These are phyloP conservation scores for Ophidiomyces ophidiicola DNA, from an alignment of 2,329 filamentous ascomycete genomes.

Conservation along the genomic window DNA sequence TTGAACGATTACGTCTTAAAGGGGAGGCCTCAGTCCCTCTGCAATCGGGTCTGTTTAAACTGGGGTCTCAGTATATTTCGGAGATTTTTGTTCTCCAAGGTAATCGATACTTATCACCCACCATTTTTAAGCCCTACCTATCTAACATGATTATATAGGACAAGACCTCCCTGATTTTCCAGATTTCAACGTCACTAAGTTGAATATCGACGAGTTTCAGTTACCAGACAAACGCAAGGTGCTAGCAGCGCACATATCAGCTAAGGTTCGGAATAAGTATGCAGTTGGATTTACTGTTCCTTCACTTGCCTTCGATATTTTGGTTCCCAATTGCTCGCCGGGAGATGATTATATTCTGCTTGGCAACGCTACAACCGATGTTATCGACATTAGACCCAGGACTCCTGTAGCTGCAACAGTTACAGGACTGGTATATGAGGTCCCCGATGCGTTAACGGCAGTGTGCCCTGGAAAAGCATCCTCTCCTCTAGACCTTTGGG, in stretches of 20 bases:
- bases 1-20: slow-evolving; percentile 57
- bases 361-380: slow-evolving; percentile 59
- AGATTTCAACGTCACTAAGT: slow-evolving; percentile 64
- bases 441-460: slow-evolving; percentile 61
- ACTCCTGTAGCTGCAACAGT: slow-evolving; percentile 57
- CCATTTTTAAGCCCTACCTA: slow-evolving; percentile 27
- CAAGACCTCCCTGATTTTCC: slow-evolving; percentile 64
- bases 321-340: slow-evolving; percentile 67
- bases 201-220: slow-evolving; percentile 64
- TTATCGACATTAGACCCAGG: slow-evolving; percentile 55
- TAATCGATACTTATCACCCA: slow-evolving; percentile 53
- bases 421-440: slow-evolving; percentile 56
- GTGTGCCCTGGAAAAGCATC: slow-evolving; percentile 63
- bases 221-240: slow-evolving; percentile 45
- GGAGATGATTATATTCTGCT: slow-evolving; percentile 64
- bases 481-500: slow-evolving; percentile 72
- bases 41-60: slow-evolving; percentile 63
- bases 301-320: slow-evolving; percentile 67
- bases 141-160: slow-evolving; percentile 25
- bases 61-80: slow-evolving; percentile 64
- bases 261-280: slow-evolving; percentile 62
- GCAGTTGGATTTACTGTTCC: slow-evolving; percentile 67
- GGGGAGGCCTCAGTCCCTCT: slow-evolving; percentile 62
- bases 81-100: slow-evolving; percentile 72
- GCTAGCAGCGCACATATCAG: slow-evolving; percentile 67